Conservation (phyloP, 495 filamentous ascomycete species). For the Cercophora samala region DNA sequence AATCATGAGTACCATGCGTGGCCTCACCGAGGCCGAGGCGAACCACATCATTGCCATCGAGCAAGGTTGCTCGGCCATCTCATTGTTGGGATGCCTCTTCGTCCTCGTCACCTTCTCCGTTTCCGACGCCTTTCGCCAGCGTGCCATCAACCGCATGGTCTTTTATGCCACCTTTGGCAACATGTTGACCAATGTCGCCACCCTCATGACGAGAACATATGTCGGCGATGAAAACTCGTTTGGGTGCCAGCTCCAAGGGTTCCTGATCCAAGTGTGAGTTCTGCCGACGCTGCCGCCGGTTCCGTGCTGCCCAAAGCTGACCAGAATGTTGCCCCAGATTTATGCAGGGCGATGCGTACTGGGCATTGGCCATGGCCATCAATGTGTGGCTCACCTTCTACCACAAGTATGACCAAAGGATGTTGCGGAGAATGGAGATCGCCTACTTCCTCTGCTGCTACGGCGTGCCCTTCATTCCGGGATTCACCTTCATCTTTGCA, state of each 20-base stretch:
- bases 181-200: conserved; percentile 73
- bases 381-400: conserved; percentile 90
- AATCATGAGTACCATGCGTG: conserved; percentile 12
- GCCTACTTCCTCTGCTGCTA: conserved; percentile 72
- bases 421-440: conserved; percentile 66
- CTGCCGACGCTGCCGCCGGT: neutral
- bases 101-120: conserved; percentile 68
- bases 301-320: neutral
- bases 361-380: conserved; percentile 81
- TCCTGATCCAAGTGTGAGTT: conserved; percentile 67
- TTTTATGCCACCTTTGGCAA: conserved; percentile 88
- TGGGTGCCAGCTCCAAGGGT: conserved; percentile 73
- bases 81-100: conserved; percentile 67
- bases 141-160: conserved; percentile 76
- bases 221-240: conserved; percentile 44
- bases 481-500: conserved; percentile 66
- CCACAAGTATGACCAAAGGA: conserved; percentile 63
- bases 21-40: conserved; percentile 14
- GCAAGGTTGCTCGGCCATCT: conserved; percentile 65
- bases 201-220: conserved; percentile 65
- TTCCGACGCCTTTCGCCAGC: conserved; percentile 65
- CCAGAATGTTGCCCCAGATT: conserved; percentile 51
- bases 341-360: conserved; percentile 72
- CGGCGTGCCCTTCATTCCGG: conserved; percentile 69
- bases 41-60: conserved; percentile 48